Conservation (phyloP, 805 yeast genomes). For the Metschnikowia santaceciliae region DNA sequence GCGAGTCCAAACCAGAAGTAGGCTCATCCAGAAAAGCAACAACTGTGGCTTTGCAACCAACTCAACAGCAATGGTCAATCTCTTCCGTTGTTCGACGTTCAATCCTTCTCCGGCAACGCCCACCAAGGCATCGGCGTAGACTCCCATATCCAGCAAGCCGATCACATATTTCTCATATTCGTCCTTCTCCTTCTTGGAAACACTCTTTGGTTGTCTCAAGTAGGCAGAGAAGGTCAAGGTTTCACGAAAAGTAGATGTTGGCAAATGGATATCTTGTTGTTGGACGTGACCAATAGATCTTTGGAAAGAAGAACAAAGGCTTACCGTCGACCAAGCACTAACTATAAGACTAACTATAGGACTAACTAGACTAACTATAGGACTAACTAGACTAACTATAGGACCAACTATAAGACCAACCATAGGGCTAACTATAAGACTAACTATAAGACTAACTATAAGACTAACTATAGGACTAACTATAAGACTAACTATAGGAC, state of each 20-base stretch:
- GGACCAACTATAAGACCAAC: no score
- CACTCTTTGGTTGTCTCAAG: slow-evolving; percentile 62
- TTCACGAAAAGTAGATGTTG: slow-evolving; percentile 69
- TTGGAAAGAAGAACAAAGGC: slow-evolving; percentile 58
- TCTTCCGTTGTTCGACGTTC: slow-evolving; percentile 22
- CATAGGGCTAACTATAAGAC: no score
- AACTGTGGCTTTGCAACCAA: slow-evolving; percentile 65
- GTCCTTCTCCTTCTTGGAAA: slow-evolving; percentile 54
- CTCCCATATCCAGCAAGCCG: slow-evolving; percentile 61
- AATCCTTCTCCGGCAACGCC: slow-evolving; percentile 67
- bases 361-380: no score
- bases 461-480: no score
- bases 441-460: no score
- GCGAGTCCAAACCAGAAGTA: slow-evolving; percentile 69
- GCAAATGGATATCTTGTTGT: slow-evolving; percentile 74
- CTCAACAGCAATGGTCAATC: slow-evolving; percentile 63
- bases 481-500: no score
- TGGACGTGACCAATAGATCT: slow-evolving; percentile 78
- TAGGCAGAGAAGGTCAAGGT: slow-evolving; percentile 68
- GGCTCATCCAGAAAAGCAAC: slow-evolving; percentile 65
- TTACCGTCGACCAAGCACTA: slow-evolving; percentile 58
- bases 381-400: no score
- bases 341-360: no score
- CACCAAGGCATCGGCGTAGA: slow-evolving; percentile 71
- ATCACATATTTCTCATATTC: slow-evolving; percentile 69